Evolutionary conservation across 1,284 basidiomycete species (phyloP), one percentile per base, ranked within the genome.

Genomic region (Ganoderma resinaceum): DNA sequence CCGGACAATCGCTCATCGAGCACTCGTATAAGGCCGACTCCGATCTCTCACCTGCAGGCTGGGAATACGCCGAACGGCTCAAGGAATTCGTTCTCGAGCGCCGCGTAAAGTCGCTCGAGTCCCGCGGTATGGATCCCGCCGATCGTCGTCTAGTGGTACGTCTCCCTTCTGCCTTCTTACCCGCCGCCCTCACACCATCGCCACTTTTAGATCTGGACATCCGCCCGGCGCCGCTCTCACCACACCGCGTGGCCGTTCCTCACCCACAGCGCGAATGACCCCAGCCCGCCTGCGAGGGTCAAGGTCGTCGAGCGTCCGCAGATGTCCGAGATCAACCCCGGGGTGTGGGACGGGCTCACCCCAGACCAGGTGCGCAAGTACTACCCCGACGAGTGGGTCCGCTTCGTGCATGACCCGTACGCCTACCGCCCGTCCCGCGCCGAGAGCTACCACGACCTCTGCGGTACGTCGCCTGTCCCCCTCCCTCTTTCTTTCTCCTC

Each of bases 1-100:
- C 95, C 6, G 96, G 96, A 14, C 95, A 96, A 85, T 98, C 95
- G 7, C 87, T 98, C 67, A 97, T 99, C 72, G 98, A 99, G 78
- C 98, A 99, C 79, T 98, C 97, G 4, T 99, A 97, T 86, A 98
- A 98, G 82, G 97, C 97, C 37, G 97, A 99, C 78, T 96, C 97
- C 0, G 98, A 99, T 78, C 88, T 99, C 9, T 98, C 96, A 0
- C 93, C 95, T 2, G 92, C 92, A 0, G 97, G 97, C 6, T 96
- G 95, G 94, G 95, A 98, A 70, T 99, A 99, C 74, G 92, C 97
- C 0, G 93, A 96, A 75, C 87, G 85, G 49, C 83, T 97, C 68
- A 95, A 93, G 76, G 92, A 96, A 18, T 95, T 95, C 71, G 93
- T 97, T 11, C 83, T 92, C 1, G 90, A 95, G 64, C 85, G 93